phyloP scores from a whole-genome alignment of 768 basidiomycete species.

The Mycena crocata region DNA sequence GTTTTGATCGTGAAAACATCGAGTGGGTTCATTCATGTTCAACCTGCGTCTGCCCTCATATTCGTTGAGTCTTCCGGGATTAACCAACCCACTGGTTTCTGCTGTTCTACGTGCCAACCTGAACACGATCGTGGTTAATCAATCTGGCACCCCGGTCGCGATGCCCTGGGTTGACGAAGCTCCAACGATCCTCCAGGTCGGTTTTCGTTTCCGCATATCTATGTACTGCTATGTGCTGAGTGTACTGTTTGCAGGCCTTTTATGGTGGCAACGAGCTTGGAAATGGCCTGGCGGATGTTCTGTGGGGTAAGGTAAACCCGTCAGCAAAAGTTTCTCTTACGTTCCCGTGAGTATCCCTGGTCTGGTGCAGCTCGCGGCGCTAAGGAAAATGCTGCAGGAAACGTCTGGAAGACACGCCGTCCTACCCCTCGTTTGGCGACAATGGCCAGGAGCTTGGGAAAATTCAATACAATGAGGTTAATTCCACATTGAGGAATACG shows the following conservation, averaged over 20 bases:
- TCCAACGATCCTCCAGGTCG: slow-evolving; percentile 52
- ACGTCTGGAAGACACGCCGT: slow-evolving; percentile 64
- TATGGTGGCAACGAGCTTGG: slow-evolving; percentile 69
- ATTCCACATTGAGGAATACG: background rate
- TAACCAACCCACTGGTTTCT: slow-evolving; percentile 62
- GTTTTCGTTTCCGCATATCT: slow-evolving; percentile 10
- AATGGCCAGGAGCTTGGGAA: slow-evolving; percentile 57
- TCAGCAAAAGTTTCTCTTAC: slow-evolving; percentile 67
- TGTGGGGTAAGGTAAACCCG: slow-evolving; percentile 72
- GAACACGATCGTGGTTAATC: slow-evolving; percentile 67
- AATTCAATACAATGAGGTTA: slow-evolving; percentile 59
- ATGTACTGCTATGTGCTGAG: background rate
- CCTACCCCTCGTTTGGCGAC: slow-evolving; percentile 57
- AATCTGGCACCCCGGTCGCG: slow-evolving; percentile 63
- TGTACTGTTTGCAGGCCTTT: slow-evolving; percentile 56
- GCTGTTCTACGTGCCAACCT: slow-evolving; percentile 63
- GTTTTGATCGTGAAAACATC: slow-evolving; percentile 63
- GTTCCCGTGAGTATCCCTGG: slow-evolving; percentile 54
- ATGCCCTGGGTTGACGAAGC: slow-evolving; percentile 65
- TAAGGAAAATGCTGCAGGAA: slow-evolving; percentile 41
- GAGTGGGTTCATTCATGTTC: slow-evolving; percentile 44
- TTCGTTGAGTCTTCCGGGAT: slow-evolving; percentile 56
- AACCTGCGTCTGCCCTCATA: background rate
- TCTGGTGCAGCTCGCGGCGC: background rate
- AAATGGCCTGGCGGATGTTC: slow-evolving; percentile 66